Conservation (phyloP, 805 yeast genomes). For the Candida oleophila region DNA sequence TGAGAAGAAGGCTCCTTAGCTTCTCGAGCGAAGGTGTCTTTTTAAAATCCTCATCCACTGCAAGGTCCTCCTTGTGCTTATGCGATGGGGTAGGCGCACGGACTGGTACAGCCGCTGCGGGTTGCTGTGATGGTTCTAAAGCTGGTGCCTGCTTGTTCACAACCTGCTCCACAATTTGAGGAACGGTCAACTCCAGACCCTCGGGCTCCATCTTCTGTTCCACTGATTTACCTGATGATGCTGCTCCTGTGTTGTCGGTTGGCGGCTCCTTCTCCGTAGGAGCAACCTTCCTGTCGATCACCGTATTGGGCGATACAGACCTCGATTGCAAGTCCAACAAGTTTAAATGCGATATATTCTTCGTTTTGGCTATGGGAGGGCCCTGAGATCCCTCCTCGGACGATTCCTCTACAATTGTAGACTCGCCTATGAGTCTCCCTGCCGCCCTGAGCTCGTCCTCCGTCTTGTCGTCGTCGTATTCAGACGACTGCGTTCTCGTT, state of each 20-base stretch:
- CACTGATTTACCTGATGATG: no score
- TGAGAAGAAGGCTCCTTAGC: conserved; percentile 31
- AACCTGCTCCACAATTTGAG: not conserved
- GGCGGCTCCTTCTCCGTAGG: not conserved
- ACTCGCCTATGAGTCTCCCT: conserved; percentile 16
- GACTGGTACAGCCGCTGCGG: not conserved
- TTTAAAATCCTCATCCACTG: conserved; percentile 28
- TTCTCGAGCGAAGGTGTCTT: conserved; percentile 43
- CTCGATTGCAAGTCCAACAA: conserved; percentile 30
- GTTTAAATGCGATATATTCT: conserved; percentile 41
- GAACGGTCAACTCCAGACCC: not conserved
- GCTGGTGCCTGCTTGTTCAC: conserved; percentile 10
- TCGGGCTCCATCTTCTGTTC: not conserved
- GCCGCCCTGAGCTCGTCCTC: conserved; percentile 6
- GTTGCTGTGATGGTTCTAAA: conserved; percentile 4
- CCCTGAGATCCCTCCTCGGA: conserved; percentile 8
- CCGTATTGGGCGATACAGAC: conserved; percentile 21
- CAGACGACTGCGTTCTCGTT: conserved; percentile 25
- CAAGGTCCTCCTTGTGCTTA: not conserved
- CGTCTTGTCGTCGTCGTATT: conserved; percentile 10
- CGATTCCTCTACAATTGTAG: conserved; percentile 14
- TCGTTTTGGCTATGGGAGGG: conserved; percentile 22
- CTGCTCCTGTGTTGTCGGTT: no score
- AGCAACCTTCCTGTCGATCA: conserved; percentile 1
- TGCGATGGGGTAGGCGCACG: not conserved